Percentiles rank a stretch among this genome's conserved stretches.
phyloP scores from a whole-genome alignment of 768 basidiomycete species.

The Naganishia antarctica region DNA sequence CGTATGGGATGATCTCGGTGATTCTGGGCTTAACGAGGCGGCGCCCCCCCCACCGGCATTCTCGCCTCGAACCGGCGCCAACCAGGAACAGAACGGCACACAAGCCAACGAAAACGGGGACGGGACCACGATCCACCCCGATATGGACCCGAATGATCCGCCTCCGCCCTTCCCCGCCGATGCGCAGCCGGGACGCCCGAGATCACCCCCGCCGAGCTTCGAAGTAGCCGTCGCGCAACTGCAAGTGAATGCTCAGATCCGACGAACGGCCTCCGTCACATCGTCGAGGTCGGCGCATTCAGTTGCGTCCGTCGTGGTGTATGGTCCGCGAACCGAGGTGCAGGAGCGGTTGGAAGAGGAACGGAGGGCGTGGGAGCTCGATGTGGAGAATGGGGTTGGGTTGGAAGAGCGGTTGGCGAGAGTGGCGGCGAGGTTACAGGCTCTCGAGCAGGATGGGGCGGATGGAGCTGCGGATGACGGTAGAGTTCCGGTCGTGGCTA shows the following conservation, averaged over 20 bases:
- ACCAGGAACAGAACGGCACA: neutral
- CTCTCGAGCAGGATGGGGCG: too few species aligned
- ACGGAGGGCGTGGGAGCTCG: slow-evolving; percentile 7
- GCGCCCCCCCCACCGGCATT: neutral
- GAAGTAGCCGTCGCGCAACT: slow-evolving; percentile 1
- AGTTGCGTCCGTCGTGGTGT: neutral
- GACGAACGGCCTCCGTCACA: neutral
- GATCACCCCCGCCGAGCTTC: slow-evolving; percentile 18
- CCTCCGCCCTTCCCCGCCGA: slow-evolving; percentile 22
- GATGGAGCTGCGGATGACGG: neutral
- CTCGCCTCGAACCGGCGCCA: neutral
- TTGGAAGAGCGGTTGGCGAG: neutral
- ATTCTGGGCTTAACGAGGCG: neutral
- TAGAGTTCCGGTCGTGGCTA: neutral
- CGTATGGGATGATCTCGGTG: slow-evolving; percentile 21
- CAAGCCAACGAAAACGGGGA: neutral
- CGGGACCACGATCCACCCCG: neutral
- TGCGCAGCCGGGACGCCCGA: neutral
- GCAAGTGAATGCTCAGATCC: neutral
- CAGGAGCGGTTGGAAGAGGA: slow-evolving; percentile 11
- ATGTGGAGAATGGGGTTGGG: slow-evolving; percentile 4
- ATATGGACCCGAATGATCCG: slow-evolving; percentile 15
- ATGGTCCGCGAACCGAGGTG: neutral
- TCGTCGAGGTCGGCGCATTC: neutral
- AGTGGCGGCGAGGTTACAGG: neutral